Percentiles rank a stretch among this genome's conserved stretches.
Evolutionary conservation across 805 yeast genomes (phyloP).

Genomic region (Jamesozyma gamospora): DNA sequence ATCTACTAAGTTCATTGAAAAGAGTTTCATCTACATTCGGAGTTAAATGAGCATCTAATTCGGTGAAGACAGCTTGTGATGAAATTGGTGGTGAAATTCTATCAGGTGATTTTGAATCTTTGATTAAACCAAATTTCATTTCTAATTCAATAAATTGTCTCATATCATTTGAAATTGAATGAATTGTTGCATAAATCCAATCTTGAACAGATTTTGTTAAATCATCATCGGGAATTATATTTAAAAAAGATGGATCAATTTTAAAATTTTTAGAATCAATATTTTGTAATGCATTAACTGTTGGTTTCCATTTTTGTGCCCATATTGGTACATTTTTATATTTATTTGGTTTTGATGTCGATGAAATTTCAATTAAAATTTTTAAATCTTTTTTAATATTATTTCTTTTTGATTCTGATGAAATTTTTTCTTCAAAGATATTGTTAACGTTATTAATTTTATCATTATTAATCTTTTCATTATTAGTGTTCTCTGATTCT

Average conservation of each 20-base stretch:
- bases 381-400: slow-evolving; percentile 26
- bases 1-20: slow-evolving; percentile 46
- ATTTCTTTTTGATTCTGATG: slow-evolving; percentile 24
- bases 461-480: not conserved
- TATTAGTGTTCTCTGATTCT: not conserved
- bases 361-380: slow-evolving; percentile 22
- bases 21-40: slow-evolving; percentile 58
- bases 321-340: slow-evolving; percentile 65
- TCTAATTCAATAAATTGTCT: slow-evolving; percentile 59
- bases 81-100: slow-evolving; percentile 57
- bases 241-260: slow-evolving; percentile 38
- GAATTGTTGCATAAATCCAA: slow-evolving; percentile 80
- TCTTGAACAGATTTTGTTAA: slow-evolving; percentile 71
- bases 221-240: slow-evolving; percentile 71
- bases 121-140: slow-evolving; percentile 61
- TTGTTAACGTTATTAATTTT: slow-evolving; percentile 10
- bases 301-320: slow-evolving; percentile 68
- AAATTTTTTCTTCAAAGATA: slow-evolving; percentile 25
- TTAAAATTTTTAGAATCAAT: slow-evolving; percentile 26
- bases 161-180: slow-evolving; percentile 47
- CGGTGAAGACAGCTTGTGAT: slow-evolving; percentile 55
- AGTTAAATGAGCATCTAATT: slow-evolving; percentile 48
- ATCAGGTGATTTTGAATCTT: slow-evolving; percentile 52
- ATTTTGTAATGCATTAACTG: slow-evolving; percentile 25
- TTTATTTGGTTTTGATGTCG: slow-evolving; percentile 45